These are phyloP conservation scores for Clohesyomyces aquaticus DNA, from an alignment of 495 filamentous ascomycete species.

Conservation along the genomic window DNA sequence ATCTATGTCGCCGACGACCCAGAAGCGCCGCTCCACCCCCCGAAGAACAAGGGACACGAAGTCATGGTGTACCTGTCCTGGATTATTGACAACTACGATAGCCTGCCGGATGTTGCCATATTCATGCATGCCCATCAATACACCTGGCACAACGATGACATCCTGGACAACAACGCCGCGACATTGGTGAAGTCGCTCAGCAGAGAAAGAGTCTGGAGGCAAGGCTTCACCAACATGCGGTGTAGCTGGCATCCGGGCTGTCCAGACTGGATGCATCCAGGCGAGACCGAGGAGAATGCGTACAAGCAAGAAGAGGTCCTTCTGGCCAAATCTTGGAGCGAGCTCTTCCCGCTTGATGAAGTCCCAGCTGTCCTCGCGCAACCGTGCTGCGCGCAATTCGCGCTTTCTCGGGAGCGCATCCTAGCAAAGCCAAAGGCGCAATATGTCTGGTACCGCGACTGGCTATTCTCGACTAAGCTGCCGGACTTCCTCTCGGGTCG, in stretches of 20 bases:
- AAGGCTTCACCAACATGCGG: conserved; percentile 58
- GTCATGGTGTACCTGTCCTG: conserved; percentile 76
- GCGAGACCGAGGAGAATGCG: conserved; percentile 53
- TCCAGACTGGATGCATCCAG: conserved; percentile 62
- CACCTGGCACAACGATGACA: conserved; percentile 67
- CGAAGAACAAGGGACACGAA: conserved; percentile 76
- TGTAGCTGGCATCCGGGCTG: conserved; percentile 59
- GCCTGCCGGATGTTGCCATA: conserved; percentile 66
- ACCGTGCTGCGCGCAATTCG: conserved; percentile 70
- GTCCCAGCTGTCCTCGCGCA: conserved; percentile 57
- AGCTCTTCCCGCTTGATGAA: conserved; percentile 55
- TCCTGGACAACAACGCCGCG: conserved; percentile 50
- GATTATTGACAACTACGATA: conserved; percentile 72
- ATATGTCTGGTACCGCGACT: conserved; percentile 68
- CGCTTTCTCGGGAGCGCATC: conserved; percentile 47
- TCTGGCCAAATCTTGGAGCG: conserved; percentile 49
- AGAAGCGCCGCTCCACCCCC: conserved; percentile 63
- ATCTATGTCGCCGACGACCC: conserved; percentile 69
- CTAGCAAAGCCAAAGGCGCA: conserved; percentile 60
- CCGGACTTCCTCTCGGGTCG: conserved; percentile 71
- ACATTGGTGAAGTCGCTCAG: conserved; percentile 53
- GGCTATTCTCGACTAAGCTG: conserved; percentile 65
- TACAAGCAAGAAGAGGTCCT: conserved; percentile 66
- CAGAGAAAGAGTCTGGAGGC: conserved; percentile 48
- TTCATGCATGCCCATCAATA: conserved; percentile 72